Conservation (phyloP, 176 grass and related monocot species). For the Juncus effusus region DNA sequence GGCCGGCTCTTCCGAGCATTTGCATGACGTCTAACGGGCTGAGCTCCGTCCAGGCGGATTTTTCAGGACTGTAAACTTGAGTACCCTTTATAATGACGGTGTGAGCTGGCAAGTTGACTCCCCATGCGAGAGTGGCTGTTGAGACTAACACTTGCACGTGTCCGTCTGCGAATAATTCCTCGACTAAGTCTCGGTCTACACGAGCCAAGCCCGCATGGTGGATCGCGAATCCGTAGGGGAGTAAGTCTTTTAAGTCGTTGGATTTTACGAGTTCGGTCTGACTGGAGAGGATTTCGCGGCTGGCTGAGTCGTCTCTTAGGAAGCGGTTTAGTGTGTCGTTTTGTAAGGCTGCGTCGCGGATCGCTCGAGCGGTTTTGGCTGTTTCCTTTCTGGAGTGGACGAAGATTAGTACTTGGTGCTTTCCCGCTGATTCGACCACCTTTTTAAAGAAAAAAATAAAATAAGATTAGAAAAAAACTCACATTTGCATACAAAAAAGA, state of each 20-base stretch:
- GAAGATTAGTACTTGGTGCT: constrained; percentile 97
- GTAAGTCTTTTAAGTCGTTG: constrained; percentile 83
- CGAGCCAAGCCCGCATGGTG: constrained; percentile 94
- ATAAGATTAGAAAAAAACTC: too few relatives aligned
- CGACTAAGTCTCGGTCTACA: constrained; percentile 74
- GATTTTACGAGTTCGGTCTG: constrained; percentile 89
- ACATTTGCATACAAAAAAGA: too few relatives aligned
- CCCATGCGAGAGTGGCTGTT: constrained; percentile 89
- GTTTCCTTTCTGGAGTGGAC: constrained; percentile 98
- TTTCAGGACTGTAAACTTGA: constrained; percentile 96
- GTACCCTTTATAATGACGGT: constrained; percentile 97
- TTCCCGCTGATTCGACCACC: constrained; percentile 82
- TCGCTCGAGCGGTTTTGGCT: constrained; percentile 81
- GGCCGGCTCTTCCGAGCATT: constrained; percentile 96
- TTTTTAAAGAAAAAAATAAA: constrained; percentile 62
- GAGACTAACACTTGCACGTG: constrained; percentile 94
- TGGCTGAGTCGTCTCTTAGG: constrained; percentile 82
- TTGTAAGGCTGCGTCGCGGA: constrained; percentile 72
- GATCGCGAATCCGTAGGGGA: constrained; percentile 96
- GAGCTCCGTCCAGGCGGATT: constrained; percentile 94
- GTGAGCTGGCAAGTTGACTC: constrained; percentile 93
- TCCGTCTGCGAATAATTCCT: constrained; percentile 80
- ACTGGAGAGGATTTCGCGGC: constrained; percentile 77
- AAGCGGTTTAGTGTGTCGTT: constrained; percentile 82
- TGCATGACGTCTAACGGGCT: constrained; percentile 97